A percentile compares a stretch with the other conserved stretches of the same genome.
Evolutionary conservation across 495 filamentous ascomycete species (phyloP).

Genomic region (Neurospora sp.): DNA sequence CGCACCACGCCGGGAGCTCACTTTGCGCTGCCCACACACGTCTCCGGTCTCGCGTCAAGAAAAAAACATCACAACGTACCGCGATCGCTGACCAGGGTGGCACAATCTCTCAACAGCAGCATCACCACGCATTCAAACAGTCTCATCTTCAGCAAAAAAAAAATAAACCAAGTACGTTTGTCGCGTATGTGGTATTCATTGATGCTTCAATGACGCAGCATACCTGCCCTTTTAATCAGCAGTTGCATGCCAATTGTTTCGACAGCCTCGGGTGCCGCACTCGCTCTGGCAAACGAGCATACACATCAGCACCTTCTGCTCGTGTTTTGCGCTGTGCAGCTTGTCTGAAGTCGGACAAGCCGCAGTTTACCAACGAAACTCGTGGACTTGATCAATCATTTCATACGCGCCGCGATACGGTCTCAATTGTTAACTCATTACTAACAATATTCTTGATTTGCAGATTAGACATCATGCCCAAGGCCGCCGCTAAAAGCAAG

Average conservation of each 20-base stretch:
- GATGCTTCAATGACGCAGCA: neutral
- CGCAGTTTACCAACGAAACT: neutral
- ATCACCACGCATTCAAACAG: neutral
- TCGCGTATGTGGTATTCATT: neutral
- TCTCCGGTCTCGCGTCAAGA: constrained; percentile 5
- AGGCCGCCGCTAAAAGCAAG: constrained; percentile 39
- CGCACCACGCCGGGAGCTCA: neutral
- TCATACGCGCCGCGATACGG: neutral
- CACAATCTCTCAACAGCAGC: constrained; percentile 1
- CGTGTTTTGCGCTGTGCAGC: neutral
- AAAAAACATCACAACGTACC: neutral
- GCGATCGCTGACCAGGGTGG: constrained; percentile 9
- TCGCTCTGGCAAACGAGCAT: neutral
- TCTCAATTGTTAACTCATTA: neutral
- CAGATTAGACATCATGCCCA: constrained; percentile 31
- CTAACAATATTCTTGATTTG: constrained; percentile 14
- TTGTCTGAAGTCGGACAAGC: neutral
- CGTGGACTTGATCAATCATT: neutral
- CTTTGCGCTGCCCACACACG: constrained; percentile 8
- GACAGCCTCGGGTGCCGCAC: constrained; percentile 1
- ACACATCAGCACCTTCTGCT: neutral
- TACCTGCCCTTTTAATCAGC: neutral
- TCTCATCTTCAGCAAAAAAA: neutral
- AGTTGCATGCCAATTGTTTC: neutral
- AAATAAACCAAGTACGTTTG: neutral